These are phyloP conservation scores for Phlebopus sp. DNA, from an alignment of 1,284 basidiomycete species.

Conservation along the genomic window DNA sequence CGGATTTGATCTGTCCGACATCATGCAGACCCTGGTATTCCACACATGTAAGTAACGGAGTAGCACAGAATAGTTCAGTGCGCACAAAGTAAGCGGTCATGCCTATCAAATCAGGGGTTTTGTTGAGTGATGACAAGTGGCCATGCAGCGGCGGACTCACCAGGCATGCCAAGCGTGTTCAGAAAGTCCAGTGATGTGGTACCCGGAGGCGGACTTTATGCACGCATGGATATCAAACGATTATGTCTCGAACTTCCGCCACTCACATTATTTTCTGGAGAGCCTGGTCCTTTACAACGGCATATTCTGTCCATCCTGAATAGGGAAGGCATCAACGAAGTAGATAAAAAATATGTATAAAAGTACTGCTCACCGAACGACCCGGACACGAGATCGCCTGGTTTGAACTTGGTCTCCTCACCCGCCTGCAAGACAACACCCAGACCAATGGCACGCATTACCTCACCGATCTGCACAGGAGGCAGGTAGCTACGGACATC, in stretches of 20 bases:
- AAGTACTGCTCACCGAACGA: constrained; percentile 45
- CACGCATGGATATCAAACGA: constrained; percentile 1
- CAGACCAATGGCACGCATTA: constrained; percentile 74
- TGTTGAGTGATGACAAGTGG: neutral
- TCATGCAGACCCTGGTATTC: constrained; percentile 72
- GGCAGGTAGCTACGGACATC: constrained; percentile 66
- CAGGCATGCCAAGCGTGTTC: constrained; percentile 70
- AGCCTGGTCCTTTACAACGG: constrained; percentile 54
- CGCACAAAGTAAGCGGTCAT: constrained; percentile 82
- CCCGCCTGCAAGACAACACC: constrained; percentile 68
- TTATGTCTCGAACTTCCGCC: neutral
- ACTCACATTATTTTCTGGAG: constrained; percentile 45
- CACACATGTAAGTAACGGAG: constrained; percentile 5
- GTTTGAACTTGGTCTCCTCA: constrained; percentile 47
- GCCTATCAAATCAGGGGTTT: constrained; percentile 38
- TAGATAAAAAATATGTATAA: neutral
- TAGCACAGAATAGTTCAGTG: constrained; percentile 2
- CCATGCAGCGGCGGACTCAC: constrained; percentile 34
- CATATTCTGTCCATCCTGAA: constrained; percentile 79
- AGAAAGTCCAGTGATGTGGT: constrained; percentile 70
- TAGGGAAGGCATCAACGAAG: constrained; percentile 3
- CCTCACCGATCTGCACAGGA: constrained; percentile 79
- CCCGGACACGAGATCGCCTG: constrained; percentile 69
- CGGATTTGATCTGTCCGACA: constrained; percentile 73
- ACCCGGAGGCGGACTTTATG: constrained; percentile 51